These are phyloP conservation scores for Boletellus sp. DNA, from an alignment of 768 basidiomycete genomes.

Conservation along the genomic window DNA sequence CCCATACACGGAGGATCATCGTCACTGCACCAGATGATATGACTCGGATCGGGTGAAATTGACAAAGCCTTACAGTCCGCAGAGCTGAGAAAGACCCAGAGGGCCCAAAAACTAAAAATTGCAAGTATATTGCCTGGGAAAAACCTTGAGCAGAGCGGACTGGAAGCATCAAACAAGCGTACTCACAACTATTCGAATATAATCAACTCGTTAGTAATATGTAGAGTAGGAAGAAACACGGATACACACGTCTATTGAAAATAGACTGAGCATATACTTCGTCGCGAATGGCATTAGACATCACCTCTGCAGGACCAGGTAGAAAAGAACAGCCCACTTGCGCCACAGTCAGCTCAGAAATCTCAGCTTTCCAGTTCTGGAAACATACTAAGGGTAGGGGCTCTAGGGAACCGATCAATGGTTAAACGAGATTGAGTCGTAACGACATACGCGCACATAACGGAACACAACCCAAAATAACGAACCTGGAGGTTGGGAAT, in stretches of 20 bases:
- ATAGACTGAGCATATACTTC: background rate
- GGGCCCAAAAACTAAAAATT: background rate
- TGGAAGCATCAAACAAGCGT: background rate
- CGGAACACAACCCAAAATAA: background rate
- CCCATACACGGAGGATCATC: background rate
- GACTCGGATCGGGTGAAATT: background rate
- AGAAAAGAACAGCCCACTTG: background rate
- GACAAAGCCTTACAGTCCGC: background rate
- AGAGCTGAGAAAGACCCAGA: background rate
- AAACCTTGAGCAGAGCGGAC: background rate
- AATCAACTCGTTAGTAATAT: background rate
- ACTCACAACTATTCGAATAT: background rate
- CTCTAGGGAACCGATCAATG: background rate
- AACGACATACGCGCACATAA: background rate
- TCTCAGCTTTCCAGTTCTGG: background rate
- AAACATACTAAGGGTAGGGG: background rate
- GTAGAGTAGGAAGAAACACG: background rate
- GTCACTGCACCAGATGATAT: background rate
- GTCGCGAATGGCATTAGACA: background rate
- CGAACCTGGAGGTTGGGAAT: background rate
- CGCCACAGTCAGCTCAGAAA: background rate
- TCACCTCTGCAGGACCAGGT: background rate
- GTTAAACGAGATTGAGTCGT: background rate
- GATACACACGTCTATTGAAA: background rate
- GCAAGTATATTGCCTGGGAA: background rate